Base-by-base conservation (phyloP, 495 filamentous ascomycete species). In the Penicillium subrubescens region DNA sequence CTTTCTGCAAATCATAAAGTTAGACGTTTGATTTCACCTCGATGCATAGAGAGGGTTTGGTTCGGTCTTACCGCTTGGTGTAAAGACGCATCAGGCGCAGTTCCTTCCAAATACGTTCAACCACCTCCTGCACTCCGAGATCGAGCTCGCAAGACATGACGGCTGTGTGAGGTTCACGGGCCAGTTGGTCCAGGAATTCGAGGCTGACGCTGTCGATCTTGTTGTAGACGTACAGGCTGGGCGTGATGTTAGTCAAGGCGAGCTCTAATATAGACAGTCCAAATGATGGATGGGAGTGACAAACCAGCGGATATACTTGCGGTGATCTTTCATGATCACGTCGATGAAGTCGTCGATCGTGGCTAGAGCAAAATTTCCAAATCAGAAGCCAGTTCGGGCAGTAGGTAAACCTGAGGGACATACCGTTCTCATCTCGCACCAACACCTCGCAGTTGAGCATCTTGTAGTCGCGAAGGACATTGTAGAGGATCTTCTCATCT, bases 261-360 rank as follows among this genome's bases (percentile, higher is more conserved):
- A 12, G 15, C 14, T 41, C 3, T 41, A 12, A 41, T 37, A 4
- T 37, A 37, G 35, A 17, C 1, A 3, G 37, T 17, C 37, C 15
- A 15, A 14, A 41, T 17, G 15, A 41, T 5, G 37, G 15, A 41
- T 5, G 37, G 6, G 15, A 29, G 50, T 7, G 41, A 56, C 70
- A 65, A 76, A 88, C 86, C 88, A 88, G 79, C 88, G 87, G 81
- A 99, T 97, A 81, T 99, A 99, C 79, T 96, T 98, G 68, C 96
- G 85, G 81, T 99, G 94, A 72, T 97, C 92, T 70, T 94, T 95
- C 93, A 97, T 98, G 78, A 99, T 97, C 48, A 98, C 93, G 75
- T 99, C 96, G 73, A 99, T 98, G 75, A 99, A 90, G 76, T 99
- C 95, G 78, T 99, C 96, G 35, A 99, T 93, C 15, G 94, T 97